Evolutionary conservation across 805 yeast species (phyloP).

Genomic region (Brettanomyces custersianus): DNA sequence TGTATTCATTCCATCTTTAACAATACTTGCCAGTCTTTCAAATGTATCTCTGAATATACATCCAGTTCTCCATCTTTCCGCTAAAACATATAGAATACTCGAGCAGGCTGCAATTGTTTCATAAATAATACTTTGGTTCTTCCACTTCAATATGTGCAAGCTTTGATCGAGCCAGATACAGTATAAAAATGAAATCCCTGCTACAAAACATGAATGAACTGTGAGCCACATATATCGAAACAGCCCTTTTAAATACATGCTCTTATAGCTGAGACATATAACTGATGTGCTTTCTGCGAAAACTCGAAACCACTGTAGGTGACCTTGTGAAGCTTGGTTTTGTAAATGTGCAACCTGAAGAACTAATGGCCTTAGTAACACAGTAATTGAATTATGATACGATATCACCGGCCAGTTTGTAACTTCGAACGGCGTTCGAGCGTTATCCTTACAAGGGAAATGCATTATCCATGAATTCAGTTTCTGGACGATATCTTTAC

Average conservation of each 20-base stretch:
- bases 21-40: conserved; percentile 18
- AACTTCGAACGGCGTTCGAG: conserved; percentile 24
- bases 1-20: too few species aligned
- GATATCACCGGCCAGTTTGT: conserved; percentile 26
- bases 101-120: conserved; percentile 25
- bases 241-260: conserved; percentile 17
- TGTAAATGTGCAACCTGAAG: conserved; percentile 14
- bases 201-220: conserved; percentile 24
- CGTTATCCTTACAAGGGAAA: conserved; percentile 20
- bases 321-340: conserved; percentile 13
- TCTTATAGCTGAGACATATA: conserved; percentile 22
- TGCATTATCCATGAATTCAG: conserved; percentile 25
- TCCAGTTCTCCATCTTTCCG: conserved; percentile 23
- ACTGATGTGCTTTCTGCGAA: conserved; percentile 25
- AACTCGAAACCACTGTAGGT: conserved; percentile 25
- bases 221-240: conserved; percentile 24
- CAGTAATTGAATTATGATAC: conserved; percentile 25
- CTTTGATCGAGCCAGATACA: conserved; percentile 25
- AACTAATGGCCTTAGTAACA: conserved; percentile 24
- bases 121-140: conserved; percentile 17
- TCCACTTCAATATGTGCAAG: conserved; percentile 19
- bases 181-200: conserved; percentile 25
- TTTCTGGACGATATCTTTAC: conserved; percentile 23
- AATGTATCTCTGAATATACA: conserved; percentile 21
- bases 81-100: conserved; percentile 20